Base-by-base conservation (phyloP, 2,329 filamentous ascomycete species). In the Aspergillus carbonarius region DNA sequence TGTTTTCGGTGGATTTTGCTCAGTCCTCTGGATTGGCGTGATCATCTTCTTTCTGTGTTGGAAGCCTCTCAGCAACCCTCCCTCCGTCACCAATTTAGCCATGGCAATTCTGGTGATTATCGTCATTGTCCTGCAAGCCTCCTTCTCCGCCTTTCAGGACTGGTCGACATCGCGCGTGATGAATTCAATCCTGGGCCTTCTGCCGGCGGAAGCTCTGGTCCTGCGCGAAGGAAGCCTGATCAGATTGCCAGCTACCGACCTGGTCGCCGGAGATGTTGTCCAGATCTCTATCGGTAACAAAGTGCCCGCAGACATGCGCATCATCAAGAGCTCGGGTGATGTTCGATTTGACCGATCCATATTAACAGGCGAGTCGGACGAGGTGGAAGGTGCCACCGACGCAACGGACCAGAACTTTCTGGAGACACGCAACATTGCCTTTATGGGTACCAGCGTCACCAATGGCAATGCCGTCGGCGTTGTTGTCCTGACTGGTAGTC, bases 1-100 rank as follows among this genome's bases (percentile, higher is more conserved):
- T 74, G 85, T 92, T 68, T 92, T 92, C 75, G 88, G 88, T 64
- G 90, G 90, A 2, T 93, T 93, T 64, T 90, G 90, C n/a, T 83
- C 86, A 1, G 84, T 93, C 44, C 80, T 93, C 3, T 83, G 92
- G 52, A 71, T 88, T 3, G 89, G 88, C 23, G 81, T 85, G 6
- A 82, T 92, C 46, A 82, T 93, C 8, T 90, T 93, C 63, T 91
- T 92, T 69, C 77, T 93, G 60, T 87, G 89, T 10, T 93, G 89
- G 89, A 86, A 83, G 62, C 90, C 90, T 0, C 83, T 93, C 0
- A 89, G 89, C 25, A 72, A 89, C 15, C 89, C 89, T 7, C 88
- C 90, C 3, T 84, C 86, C 0, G 68, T 82, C 6, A 88, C 90
- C 4, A 93, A 92, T 68, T 71, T 85, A 40, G 89, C 88, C 0